Conservation (phyloP, 139 green algal species). For the Coelastrella sp. region DNA sequence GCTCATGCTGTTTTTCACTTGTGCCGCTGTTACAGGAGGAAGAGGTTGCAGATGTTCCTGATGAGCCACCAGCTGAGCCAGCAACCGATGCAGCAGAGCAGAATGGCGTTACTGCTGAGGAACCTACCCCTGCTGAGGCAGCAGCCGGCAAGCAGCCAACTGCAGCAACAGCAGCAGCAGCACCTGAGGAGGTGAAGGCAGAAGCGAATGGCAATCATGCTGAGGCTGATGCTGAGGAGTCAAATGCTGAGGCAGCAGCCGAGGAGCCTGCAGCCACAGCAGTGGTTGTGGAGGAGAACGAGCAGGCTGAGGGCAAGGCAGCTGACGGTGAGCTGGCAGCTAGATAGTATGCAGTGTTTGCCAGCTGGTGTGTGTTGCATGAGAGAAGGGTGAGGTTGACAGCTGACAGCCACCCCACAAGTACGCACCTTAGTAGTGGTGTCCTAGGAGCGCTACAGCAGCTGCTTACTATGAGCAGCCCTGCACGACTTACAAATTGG, state of each 20-base stretch:
- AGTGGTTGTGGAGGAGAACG: background rate
- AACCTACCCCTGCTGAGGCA: conserved; percentile 3
- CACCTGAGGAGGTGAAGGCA: background rate
- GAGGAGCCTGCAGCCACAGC: background rate
- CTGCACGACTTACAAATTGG: too few species aligned
- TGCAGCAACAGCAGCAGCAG: background rate
- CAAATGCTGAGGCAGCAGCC: background rate
- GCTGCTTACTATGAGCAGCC: background rate
- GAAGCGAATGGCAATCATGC: background rate
- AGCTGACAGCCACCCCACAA: background rate
- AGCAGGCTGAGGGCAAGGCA: background rate
- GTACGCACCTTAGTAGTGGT: too few species aligned
- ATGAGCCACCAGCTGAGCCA: conserved; percentile 10
- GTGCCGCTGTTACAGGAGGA: background rate
- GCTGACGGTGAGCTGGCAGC: background rate
- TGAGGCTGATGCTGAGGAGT: background rate
- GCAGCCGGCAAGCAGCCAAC: background rate
- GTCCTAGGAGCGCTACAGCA: too few species aligned
- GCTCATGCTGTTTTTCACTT: background rate
- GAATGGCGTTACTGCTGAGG: conserved; percentile 12
- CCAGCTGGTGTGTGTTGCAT: background rate
- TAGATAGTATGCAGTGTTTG: background rate
- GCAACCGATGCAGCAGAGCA: background rate
- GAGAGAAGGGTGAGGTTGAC: background rate
- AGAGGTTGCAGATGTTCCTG: background rate